phyloP scores from a whole-genome alignment of 768 basidiomycete genomes.

The Lentinus tigrinus region DNA sequence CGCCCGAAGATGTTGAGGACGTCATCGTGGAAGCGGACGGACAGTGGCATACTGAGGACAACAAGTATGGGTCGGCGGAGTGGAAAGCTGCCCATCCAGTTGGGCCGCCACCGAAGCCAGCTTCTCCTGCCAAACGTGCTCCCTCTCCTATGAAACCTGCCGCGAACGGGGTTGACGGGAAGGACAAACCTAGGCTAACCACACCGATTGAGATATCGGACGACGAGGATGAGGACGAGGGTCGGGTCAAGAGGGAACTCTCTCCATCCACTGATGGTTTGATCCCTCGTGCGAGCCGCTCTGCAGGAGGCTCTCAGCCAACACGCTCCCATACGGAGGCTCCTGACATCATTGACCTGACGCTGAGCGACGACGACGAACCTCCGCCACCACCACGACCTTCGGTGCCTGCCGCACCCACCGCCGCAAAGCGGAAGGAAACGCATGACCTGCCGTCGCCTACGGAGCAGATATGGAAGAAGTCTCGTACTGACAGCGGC shows the following conservation, averaged over 20 bases:
- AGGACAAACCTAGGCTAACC: constrained; percentile 45
- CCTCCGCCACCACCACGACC: constrained; percentile 11
- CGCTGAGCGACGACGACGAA: constrained; percentile 77
- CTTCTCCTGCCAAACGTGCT: constrained; percentile 11
- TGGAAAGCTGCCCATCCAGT: constrained; percentile 63
- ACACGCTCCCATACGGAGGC: constrained; percentile 28
- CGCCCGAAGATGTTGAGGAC: constrained; percentile 81
- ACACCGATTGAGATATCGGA: constrained; percentile 67
- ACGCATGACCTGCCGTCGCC: constrained; percentile 51
- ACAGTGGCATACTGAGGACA: constrained; percentile 92
- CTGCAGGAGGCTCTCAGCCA: constrained; percentile 15
- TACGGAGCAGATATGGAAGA: constrained; percentile 76
- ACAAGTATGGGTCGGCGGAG: constrained; percentile 70
- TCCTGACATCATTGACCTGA: constrained; percentile 78
- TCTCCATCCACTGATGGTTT: constrained; percentile 53
- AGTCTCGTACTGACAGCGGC: constrained; percentile 40
- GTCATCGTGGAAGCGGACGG: constrained; percentile 93
- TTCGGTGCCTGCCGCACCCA: constrained; percentile 5
- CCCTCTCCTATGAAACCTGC: constrained; percentile 22
- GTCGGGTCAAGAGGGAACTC: constrained; percentile 71
- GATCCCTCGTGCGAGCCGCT: constrained; percentile 6
- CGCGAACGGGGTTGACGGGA: constrained; percentile 29
- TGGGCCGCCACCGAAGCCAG: constrained; percentile 12
- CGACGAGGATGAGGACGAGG: constrained; percentile 66
- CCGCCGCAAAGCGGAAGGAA: constrained; percentile 57